Base-by-base conservation (phyloP, 1,284 basidiomycete species). In the Phellopilus nigrolimitatus region DNA sequence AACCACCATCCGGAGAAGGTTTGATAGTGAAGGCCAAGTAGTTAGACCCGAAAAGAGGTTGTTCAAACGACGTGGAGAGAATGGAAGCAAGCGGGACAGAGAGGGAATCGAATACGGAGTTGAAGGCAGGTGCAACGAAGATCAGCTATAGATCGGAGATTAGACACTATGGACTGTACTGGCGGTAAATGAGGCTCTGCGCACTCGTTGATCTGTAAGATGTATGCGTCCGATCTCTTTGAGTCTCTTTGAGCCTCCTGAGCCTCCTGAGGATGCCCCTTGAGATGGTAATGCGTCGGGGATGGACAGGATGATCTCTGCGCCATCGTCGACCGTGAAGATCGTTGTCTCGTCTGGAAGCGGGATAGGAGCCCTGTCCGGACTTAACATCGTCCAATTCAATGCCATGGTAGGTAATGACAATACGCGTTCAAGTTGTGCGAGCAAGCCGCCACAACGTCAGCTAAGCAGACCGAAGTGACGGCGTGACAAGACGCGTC, bases 181-280 rank as follows among this genome's bases (percentile, higher is more conserved):
- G 42, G 15, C 36, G 33, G 30, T 38, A 17, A 21, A n/a, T 21
- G 51, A 48, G 44, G 42, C 24, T 43, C 38, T 4, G 63, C 82
- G 59, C 64, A 90, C 87, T 55, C 88, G 72, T 66, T 84, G 76
- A 61, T 89, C 83, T 19, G 84, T 88, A 37, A 90, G 71, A 66
- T 71, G 76, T 25, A 82, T 59, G 51, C 67, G 72, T 8, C 87
- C 88, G 4, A 66, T 59, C 12, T 74, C 79, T 62, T 80, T 82
- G 49, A 85, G 63, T 60, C 73, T 82, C 70, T 73, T 81, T 37
- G 63, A 58, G 1, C 76, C 79, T 4, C 76, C 76, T 37, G 73
- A 76, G 13, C 73, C 76, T 1, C 78, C 80, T 15, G 79, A 68
- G 17, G 65, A 57, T 19, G 72, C 62, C 4, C 64, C 59, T 9